Evolutionary conservation across 768 basidiomycete genomes (phyloP).

Genomic region (Mycena indigotica): DNA sequence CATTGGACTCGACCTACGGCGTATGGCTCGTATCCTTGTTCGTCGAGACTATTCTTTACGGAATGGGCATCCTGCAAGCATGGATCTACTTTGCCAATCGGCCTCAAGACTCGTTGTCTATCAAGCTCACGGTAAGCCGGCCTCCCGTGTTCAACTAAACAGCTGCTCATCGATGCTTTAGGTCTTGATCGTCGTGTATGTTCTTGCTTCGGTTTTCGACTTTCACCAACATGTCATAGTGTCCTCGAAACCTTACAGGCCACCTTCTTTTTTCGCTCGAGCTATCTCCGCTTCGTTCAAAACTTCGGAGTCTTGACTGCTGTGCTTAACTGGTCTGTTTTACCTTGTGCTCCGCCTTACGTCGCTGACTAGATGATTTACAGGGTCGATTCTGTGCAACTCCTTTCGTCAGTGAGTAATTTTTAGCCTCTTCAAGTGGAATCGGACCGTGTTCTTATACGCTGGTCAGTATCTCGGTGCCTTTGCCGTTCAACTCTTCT

Average conservation of each 20-base stretch:
- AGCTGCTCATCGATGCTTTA: background rate
- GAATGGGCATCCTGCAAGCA: conserved; percentile 14
- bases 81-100: conserved; percentile 8
- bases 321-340: conserved; percentile 11
- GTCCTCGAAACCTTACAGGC: conserved; percentile 15
- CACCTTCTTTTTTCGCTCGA: conserved; percentile 13
- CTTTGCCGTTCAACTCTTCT: conserved; percentile 16
- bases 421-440: background rate
- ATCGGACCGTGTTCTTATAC: background rate
- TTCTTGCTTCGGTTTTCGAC: background rate
- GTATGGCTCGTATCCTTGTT: conserved; percentile 14
- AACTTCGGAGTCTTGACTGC: conserved; percentile 2
- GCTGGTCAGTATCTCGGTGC: conserved; percentile 13
- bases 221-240: background rate
- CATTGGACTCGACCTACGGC: conserved; percentile 17
- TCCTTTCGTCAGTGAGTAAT: conserved; percentile 9
- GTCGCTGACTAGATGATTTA: background rate
- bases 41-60: conserved; percentile 9
- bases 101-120: background rate
- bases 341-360: background rate
- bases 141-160: background rate
- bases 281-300: conserved; percentile 15
- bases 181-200: conserved; percentile 15
- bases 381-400: conserved; percentile 16
- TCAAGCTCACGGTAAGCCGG: conserved; percentile 6